Percentiles rank a stretch among this genome's conserved stretches.
phyloP scores from a whole-genome alignment of 2,329 filamentous ascomycete genomes.

The Venturiaceae sp. region DNA sequence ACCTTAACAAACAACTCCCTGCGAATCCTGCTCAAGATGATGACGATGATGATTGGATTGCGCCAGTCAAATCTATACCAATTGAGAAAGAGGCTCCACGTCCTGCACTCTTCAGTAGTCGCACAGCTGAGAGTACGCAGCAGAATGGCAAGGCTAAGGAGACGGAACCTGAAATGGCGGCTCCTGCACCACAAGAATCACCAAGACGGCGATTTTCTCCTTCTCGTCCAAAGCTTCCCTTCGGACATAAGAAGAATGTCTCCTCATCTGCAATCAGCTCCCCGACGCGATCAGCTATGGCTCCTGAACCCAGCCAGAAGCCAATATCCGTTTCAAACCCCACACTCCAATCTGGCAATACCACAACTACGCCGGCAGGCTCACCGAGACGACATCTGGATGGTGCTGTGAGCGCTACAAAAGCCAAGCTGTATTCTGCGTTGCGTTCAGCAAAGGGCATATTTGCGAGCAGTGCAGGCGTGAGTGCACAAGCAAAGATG shows the following conservation, averaged over 20 bases:
- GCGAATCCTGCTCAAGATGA: neutral
- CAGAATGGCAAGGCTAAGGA: constrained; percentile 29
- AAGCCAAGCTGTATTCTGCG: constrained; percentile 85
- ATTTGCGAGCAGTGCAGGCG: constrained; percentile 62
- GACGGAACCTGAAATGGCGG: neutral
- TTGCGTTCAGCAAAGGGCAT: constrained; percentile 80
- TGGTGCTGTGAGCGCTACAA: constrained; percentile 82
- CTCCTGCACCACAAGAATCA: neutral
- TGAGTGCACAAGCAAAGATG: constrained; percentile 48
- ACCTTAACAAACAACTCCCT: neutral
- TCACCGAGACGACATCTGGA: constrained; percentile 52
- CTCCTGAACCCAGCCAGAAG: constrained; percentile 43
- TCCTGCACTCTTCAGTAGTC: constrained; percentile 48
- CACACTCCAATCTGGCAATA: constrained; percentile 24
- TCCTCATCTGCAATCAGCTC: constrained; percentile 52
- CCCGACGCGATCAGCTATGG: constrained; percentile 29
- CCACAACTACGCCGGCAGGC: constrained; percentile 47
- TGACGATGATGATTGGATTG: constrained; percentile 51
- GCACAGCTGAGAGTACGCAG: constrained; percentile 54
- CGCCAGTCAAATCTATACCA: constrained; percentile 35
- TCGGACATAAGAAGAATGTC: constrained; percentile 51
- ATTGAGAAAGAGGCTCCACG: constrained; percentile 22
- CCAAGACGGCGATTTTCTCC: constrained; percentile 8
- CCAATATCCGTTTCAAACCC: constrained; percentile 35
- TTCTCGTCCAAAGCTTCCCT: constrained; percentile 19